Conservation (phyloP, 306 rosid genomes). For the Oemleria cerasiformis region DNA sequence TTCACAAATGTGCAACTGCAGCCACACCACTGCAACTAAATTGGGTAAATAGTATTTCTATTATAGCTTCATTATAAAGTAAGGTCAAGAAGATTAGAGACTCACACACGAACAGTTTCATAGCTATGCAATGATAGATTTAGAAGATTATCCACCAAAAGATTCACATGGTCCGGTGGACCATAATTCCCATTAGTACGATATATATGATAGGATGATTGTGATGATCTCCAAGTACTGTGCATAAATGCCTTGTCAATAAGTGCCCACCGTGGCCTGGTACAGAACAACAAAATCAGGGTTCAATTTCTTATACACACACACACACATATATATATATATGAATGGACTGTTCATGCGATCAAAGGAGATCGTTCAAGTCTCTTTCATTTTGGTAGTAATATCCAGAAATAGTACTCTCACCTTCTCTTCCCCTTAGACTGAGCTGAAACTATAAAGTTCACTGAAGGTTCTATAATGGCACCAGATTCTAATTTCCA, state of each 20-base stretch:
- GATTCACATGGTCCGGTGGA: constrained; percentile 80
- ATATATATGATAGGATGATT: constrained; percentile 84
- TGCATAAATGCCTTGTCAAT: constrained; percentile 98
- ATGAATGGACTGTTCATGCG: constrained; percentile 12
- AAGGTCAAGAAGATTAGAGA: constrained; percentile 28
- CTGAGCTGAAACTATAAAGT: constrained; percentile 76
- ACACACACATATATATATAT: not conserved
- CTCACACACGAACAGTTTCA: constrained; percentile 95
- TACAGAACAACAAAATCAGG: constrained; percentile 20
- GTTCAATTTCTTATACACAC: constrained; percentile 5
- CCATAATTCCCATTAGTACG: constrained; percentile 61
- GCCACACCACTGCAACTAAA: constrained; percentile 9
- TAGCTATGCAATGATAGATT: constrained; percentile 80
- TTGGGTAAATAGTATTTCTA: not conserved
- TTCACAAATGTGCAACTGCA: not conserved
- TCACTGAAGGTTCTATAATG: constrained; percentile 82
- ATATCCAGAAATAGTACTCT: constrained; percentile 16
- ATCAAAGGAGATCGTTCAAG: constrained; percentile 16
- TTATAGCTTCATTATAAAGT: constrained; percentile 6
- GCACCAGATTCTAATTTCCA: constrained; percentile 99
- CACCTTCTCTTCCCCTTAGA: constrained; percentile 92
- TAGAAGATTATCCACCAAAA: constrained; percentile 79
- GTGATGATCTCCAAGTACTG: constrained; percentile 98
- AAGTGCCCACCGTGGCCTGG: constrained; percentile 99
- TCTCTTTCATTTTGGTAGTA: not conserved